Evolutionary conservation across 2,329 filamentous ascomycete species (phyloP), one percentile per base, ranked within the genome.

Genomic region (Trichophaea hybrida): DNA sequence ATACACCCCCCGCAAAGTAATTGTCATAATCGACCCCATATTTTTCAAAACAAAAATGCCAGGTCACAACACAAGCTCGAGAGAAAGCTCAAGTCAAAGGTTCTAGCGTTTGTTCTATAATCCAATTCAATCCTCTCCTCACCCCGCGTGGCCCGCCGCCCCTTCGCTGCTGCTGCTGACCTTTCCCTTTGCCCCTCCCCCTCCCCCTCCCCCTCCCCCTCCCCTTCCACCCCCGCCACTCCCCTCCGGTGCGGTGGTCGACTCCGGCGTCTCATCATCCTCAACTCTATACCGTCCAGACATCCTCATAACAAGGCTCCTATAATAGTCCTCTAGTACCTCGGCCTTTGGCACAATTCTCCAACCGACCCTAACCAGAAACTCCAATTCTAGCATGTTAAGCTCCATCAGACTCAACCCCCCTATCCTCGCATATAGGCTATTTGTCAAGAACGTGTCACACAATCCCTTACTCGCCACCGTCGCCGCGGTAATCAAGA

Each of bases 381-480:
- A 95, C 69, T 98, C 93, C 34, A 98, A 78, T 72, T 98, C 93
- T 7, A 98, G 76, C 59, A 96, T 76, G 60, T 93, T 94, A 64
- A 98, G 75, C 72, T 98, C 93, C 53, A 85, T 83, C 40, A 96
- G 78, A 66, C 88, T 89, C 54, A 98, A 89, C 64, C 93, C 93
- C 4, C 93, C 93, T 0, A 98, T 90, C 58, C 88, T 80, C 40
- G 93, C 90, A 71, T 98, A 98, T 0, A 91, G 94, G 33, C 88
- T 88, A 73, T 98, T 98, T 64, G 94, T 97, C 89, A 93, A 96
- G 71, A 98, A 98, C 34, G 86, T 89, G 72, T 98, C 93, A 35
- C 89, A 96, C 10, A 98, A 78, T 0, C 93, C 93, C 73, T 98
- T 98, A 59, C 90, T 88, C 5, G 91, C 93, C 4, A 98, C 93